Evolutionary conservation across 2,329 filamentous ascomycete genomes (phyloP), one percentile per base, ranked within the genome.

Genomic region (Calonectria montana): DNA sequence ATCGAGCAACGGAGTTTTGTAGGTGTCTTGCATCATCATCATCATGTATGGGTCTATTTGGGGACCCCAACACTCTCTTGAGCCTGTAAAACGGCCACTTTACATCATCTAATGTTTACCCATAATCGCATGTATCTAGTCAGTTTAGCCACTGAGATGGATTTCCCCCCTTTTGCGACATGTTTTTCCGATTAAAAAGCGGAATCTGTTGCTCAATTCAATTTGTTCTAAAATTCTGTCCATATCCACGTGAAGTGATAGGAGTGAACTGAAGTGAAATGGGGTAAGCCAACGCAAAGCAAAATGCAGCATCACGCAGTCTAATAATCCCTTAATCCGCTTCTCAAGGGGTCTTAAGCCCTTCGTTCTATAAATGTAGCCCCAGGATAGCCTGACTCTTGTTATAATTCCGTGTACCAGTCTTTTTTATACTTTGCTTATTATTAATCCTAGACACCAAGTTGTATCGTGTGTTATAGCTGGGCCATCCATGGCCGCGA

Each of bases 391-490:
- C 25, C 21, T 41, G 61, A 35, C 53, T 63, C 57, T 71, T 64
- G 15, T 67, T 55, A 21, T 67, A 71, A 47, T 71, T 45, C 12
- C 63, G 62, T 1, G 68, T 70, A 1, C 68, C 68, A 27, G 67
- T 35, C 27, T 67, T n/a, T n/a, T n/a, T n/a, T n/a, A n/a, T n/a
- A n/a, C 3, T 47, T 13, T 5, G 55, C 53, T n/a, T n/a, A 62
- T 66, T 65, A 35, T 63, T 37, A 18, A 31, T 31, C 3, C 63
- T 53, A 27, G 64, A 71, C 4, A 71, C 2, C 2, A 45, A 64
- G 4, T 64, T 18, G 64, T 57, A 31, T 67, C 41, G 16, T 64
- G 67, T 7, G 31, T 35, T 18, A 55, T 64, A 2, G 31, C 31
- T 4, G 69, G 69, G 4, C 69, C 64, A 16, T 67, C 55, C 5